Base-by-base conservation (phyloP, 164 flowering plant species). In the Protea cynaroides region DNA sequence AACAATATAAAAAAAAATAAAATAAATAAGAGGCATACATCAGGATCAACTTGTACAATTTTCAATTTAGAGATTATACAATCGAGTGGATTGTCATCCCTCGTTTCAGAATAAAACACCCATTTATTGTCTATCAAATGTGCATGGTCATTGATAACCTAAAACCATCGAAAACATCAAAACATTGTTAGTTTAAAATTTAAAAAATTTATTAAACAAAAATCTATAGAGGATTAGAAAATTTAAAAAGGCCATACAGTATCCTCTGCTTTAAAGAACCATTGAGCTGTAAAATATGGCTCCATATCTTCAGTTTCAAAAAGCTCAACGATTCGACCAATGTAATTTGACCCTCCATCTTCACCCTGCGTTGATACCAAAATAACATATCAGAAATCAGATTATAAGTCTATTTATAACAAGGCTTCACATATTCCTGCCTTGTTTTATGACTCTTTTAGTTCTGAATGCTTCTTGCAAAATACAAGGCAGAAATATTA, bases 181-280 rank as follows among this genome's bases (percentile, higher is more conserved):
- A 58, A 13, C n/a, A 61, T 6, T 14, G 23, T 17, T 13, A 18
- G 22, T 19, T 34, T 47, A 1, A 65, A 17, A 12, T 53, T 19
- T 2, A 29, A 8, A 44, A 24, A 4, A n/a, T n/a, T n/a, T n/a
- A n/a, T n/a, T n/a, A n/a, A n/a, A n/a, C n/a, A n/a, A n/a, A n/a
- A n/a, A n/a, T n/a, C n/a, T n/a, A n/a, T n/a, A n/a, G n/a, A n/a
- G n/a, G n/a, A n/a, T n/a, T n/a, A n/a, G n/a, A n/a, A n/a, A n/a
- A 22, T 3, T 15, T 0, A 7, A 44, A 29, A 25, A 11, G 17
- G 29, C 40, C 76, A 80, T 76, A 92, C 98, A 14, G 98, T 92
- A 57, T 92, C 98, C 9, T 34, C 60, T 0, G 91, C 79, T 73
- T 82, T 78, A 36, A 80, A 92, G 59, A 71, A 92, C 98, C 98